Percentiles rank a stretch among this genome's conserved stretches.
Conservation (phyloP, 2,329 filamentous ascomycete genomes). For the Colletotrichum sp. region DNA sequence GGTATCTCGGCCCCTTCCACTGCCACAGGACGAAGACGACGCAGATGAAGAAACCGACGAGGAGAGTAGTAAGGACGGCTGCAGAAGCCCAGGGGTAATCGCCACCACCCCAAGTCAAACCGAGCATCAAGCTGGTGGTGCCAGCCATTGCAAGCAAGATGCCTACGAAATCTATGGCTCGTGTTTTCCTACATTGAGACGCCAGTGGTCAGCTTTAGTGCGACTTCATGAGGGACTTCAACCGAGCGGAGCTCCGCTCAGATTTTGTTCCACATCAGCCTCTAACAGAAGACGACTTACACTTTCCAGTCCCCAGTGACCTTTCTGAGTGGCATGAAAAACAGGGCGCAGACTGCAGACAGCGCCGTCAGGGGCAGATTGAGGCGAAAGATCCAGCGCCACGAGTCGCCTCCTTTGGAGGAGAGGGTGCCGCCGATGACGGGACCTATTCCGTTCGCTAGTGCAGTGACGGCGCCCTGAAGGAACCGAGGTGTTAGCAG, state of each 20-base stretch:
- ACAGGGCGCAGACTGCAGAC: constrained; percentile 49
- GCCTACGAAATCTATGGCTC: constrained; percentile 50
- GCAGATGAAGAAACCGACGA: constrained; percentile 43
- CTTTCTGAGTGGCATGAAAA: constrained; percentile 61
- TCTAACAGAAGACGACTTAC: constrained; percentile 26
- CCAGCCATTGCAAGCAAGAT: constrained; percentile 39
- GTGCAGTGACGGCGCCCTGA: constrained; percentile 52
- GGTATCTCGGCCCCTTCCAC: constrained; percentile 50
- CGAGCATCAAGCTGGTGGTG: constrained; percentile 50
- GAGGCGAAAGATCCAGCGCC: constrained; percentile 59
- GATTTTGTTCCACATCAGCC: neutral
- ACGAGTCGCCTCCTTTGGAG: constrained; percentile 47
- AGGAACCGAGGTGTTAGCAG: neutral
- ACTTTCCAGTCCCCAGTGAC: constrained; percentile 55
- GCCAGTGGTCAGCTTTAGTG: neutral
- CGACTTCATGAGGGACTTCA: neutral
- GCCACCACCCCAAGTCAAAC: constrained; percentile 64
- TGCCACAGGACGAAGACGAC: constrained; percentile 56
- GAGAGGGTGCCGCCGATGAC: constrained; percentile 57
- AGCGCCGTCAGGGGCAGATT: constrained; percentile 57
- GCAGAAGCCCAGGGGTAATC: constrained; percentile 60
- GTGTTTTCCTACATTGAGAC: constrained; percentile 41
- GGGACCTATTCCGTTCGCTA: constrained; percentile 59
- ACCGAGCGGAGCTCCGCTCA: neutral
- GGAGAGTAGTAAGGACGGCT: constrained; percentile 58